Conservation (phyloP, 78 protist genomes). For the Protostelium mycophagum region DNA sequence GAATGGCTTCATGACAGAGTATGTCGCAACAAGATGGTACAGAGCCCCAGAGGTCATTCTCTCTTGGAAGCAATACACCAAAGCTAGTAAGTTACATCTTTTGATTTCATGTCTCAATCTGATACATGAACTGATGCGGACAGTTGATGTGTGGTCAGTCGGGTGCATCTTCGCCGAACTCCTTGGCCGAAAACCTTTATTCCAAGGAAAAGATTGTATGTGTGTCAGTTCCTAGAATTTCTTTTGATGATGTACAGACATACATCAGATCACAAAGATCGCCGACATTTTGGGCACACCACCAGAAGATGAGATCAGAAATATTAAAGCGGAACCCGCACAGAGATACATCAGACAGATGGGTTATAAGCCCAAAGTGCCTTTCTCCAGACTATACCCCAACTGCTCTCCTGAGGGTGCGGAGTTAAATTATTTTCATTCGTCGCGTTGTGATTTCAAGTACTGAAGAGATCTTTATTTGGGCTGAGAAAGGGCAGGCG, state of each 20-base stretch:
- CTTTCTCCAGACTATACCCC: conserved; percentile 51
- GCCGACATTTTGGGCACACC: conserved; percentile 80
- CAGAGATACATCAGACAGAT: conserved; percentile 18
- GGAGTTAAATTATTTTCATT: background rate
- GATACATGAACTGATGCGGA: no score
- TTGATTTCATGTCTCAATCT: background rate
- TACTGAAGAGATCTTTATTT: background rate
- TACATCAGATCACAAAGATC: conserved; percentile 78
- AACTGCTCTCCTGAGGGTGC: conserved; percentile 36
- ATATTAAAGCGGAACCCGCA: conserved; percentile 32
- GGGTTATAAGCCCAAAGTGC: conserved; percentile 7
- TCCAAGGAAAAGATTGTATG: conserved; percentile 61
- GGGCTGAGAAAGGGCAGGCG: conserved; percentile 23
- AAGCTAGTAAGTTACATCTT: conserved; percentile 57
- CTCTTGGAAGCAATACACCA: conserved; percentile 63
- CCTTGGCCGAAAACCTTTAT: conserved; percentile 57
- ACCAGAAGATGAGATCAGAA: conserved; percentile 70
- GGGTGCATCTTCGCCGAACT: conserved; percentile 86
- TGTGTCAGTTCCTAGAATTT: background rate
- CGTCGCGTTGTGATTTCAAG: background rate
- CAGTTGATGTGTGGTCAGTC: conserved; percentile 76
- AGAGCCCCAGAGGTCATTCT: conserved; percentile 94
- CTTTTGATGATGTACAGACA: background rate
- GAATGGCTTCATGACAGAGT: conserved; percentile 64
- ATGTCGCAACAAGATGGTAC: conserved; percentile 97